Evolutionary conservation across 257 asterid genomes (phyloP), one percentile per base, ranked within the genome.

Genomic region (Nicotiana attenuata): DNA sequence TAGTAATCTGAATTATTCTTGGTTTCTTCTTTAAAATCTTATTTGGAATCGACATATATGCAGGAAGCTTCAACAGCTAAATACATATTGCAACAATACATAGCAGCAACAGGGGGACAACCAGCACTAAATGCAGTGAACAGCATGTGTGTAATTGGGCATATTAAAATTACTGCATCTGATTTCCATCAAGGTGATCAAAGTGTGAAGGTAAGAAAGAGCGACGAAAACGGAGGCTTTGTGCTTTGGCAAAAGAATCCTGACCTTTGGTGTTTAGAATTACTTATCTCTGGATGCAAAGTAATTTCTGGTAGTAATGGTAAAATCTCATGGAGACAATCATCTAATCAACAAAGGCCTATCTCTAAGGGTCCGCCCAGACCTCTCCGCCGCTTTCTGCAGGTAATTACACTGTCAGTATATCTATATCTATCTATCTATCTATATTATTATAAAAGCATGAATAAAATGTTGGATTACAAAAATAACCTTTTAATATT

Each of bases 21-120:
- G 41, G 69, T 24, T 64, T 52, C 1, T 52, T 13, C 5, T 52
- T 14, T 4, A 1, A 15, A 13, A 26, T 28, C 45, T 45, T 22
- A 63, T 41, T 80, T 64, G n/a, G 10, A 64, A 47, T 47, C 26
- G 28, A 68, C 9, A 52, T 41, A 41, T 41, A 41, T 75, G 47
- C 88, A 95, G 97, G 99, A 95, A 87, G 98, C 98, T 1, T 93
- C 99, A 59, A 95, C 99, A 14, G 99, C 99, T 0, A 95, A 95
- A 65, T 95, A 95, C 83, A 95, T 95, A 2, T 91, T 95, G 19
- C 93, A 89, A 65, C 99, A 95, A 41, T 95, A 95, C 82, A 87
- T 95, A 68, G 99, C 99, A 14, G 99, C 99, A 4, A 91, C 92
- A 11, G 98, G 99, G 67, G 99, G 93, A 47, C 97, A 88, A 84